Evolutionary conservation across 2,329 filamentous ascomycete genomes (phyloP), one percentile per base, ranked within the genome.

Genomic region (Trichoderma koningii): DNA sequence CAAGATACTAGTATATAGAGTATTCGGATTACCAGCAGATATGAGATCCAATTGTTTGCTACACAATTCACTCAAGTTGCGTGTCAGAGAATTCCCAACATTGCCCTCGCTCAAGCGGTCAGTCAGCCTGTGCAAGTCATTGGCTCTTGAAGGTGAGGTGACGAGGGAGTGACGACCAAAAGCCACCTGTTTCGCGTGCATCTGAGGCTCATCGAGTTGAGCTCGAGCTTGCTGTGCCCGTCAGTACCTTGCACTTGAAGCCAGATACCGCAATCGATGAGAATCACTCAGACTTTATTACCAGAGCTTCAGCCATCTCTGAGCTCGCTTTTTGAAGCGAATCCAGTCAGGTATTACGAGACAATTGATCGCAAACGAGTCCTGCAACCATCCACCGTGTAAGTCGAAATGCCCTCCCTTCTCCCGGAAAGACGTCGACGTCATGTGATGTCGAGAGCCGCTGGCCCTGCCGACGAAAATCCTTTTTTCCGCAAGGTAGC

Each of bases 401-500:
- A 53, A 62, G 59, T 53, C 21, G 59, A 38, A 14, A 14, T 38
- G 26, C 26, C 28, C 57, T 61, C 57, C 57, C n/a, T 53, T 53
- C 48, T 44, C 14, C 60, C 38, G 50, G 38, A 63, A 47, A 38
- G 41, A 26, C 26, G 23, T 38, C 23, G 62, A 30, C 45, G 53
- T 51, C 62, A 64, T 64, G 62, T 64, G 62, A 64, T 57, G 45
- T 30, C 2, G n/a, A 9, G 38, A 38, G 53, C 55, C 53, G 55
- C 23, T 50, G 45, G 53, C 53, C 38, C 38, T 59, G 45, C 55
- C 62, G 53, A 48, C 9, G 34, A 26, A 47, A 57, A 44, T 51
- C 48, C 55, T 38, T 63, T 47, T 7, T 26, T 19, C 60, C 55
- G 55, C 21, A 23, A 23, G 21, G 21, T 59, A 38, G 34, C 12